Percentiles rank a stretch among this genome's conserved stretches.
Evolutionary conservation across 1,284 basidiomycete genomes (phyloP).

Genomic region (Melampsora americana): DNA sequence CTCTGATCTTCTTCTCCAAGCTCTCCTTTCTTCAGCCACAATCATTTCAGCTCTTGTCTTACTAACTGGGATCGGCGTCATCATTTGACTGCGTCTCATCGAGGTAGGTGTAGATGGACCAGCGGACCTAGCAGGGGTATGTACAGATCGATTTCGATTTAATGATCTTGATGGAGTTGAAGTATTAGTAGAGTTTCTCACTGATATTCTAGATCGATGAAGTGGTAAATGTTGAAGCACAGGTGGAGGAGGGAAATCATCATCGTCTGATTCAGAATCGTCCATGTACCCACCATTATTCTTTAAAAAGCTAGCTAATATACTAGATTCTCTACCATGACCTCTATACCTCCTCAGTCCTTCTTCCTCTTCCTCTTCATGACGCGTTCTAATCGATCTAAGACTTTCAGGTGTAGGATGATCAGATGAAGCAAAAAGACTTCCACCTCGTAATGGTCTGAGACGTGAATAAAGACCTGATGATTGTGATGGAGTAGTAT

Average conservation of each 20-base stretch:
- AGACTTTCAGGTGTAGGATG: neutral
- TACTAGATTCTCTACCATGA: neutral
- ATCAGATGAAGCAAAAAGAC: neutral
- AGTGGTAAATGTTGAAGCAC: neutral
- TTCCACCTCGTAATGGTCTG: neutral
- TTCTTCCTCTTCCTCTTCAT: neutral
- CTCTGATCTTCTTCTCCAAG: neutral
- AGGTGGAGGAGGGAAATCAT: constrained; percentile 13
- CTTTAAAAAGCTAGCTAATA: constrained; percentile 24
- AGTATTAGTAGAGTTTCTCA: neutral
- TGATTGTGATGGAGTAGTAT: neutral
- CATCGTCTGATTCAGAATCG: constrained; percentile 27
- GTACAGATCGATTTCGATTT: neutral
- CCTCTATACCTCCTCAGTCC: neutral
- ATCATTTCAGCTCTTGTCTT: neutral
- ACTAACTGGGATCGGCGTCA: neutral
- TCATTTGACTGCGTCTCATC: neutral
- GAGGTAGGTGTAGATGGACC: neutral
- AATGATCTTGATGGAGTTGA: neutral
- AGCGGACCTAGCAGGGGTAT: neutral
- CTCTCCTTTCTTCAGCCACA: neutral
- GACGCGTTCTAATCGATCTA: neutral
- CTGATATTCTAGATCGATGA: neutral
- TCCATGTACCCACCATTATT: constrained; percentile 38
- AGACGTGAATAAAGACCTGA: neutral